phyloP scores from a whole-genome alignment of 2,329 filamentous ascomycete genomes.

The Pseudovirgaria hyperparasitica region DNA sequence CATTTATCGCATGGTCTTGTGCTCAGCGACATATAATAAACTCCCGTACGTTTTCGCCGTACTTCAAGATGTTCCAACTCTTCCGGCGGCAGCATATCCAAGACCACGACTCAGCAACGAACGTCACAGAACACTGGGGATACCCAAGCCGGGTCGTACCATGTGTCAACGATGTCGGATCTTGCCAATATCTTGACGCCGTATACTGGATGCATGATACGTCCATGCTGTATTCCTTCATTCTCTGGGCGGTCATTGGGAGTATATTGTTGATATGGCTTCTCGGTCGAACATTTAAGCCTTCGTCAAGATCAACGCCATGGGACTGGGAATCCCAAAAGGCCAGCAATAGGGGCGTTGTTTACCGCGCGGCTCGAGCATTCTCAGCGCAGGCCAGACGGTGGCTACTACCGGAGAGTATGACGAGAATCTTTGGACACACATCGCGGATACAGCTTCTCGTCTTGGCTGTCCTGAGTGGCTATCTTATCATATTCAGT shows the following conservation, averaged over 20 bases:
- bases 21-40: no score
- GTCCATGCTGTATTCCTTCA: conserved; percentile 43
- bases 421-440: conserved; percentile 48
- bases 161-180: conserved; percentile 44
- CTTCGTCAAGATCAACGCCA: conserved; percentile 10
- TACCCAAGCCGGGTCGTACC: conserved; percentile 42
- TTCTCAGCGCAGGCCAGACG: conserved; percentile 31
- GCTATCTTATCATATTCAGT: conserved; percentile 52
- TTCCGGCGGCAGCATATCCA: conserved; percentile 37
- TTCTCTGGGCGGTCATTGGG: conserved; percentile 43
- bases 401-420: conserved; percentile 49
- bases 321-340: conserved; percentile 11
- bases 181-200: conserved; percentile 44
- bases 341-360: conserved; percentile 10
- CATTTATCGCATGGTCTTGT: no score
- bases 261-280: conserved; percentile 34
- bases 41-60: no score
- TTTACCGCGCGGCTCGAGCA: conserved; percentile 20
- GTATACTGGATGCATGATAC: conserved; percentile 42
- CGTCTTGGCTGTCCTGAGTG: conserved; percentile 43
- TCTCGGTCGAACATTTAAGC: conserved; percentile 18
- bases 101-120: conserved; percentile 26
- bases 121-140: conserved; percentile 41
- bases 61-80: no score
- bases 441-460: conserved; percentile 56